These are phyloP conservation scores for Wickerhamiella sergipiensis DNA, from an alignment of 805 yeast genomes.

Conservation along the genomic window DNA sequence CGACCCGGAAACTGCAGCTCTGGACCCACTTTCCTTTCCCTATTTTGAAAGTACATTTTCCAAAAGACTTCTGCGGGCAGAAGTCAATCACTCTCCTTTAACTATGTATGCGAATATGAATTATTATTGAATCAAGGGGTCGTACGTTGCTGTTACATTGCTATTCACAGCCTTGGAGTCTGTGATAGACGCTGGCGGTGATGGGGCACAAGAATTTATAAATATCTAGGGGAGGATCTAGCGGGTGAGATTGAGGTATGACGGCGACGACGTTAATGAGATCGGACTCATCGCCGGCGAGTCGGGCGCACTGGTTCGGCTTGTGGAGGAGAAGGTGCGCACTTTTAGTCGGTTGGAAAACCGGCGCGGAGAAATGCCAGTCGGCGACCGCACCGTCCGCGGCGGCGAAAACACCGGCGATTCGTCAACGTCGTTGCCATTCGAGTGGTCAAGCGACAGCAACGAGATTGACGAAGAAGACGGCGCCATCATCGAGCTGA, in stretches of 20 bases:
- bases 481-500: constrained; percentile 4
- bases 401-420: not conserved
- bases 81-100: not conserved
- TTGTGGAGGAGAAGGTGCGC: not conserved
- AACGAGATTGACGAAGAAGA: constrained; percentile 11
- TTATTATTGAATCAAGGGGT: too few relatives aligned
- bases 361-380: not conserved
- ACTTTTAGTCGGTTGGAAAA: not conserved
- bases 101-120: not conserved
- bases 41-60: not conserved
- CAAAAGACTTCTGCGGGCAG: not conserved
- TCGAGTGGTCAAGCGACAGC: constrained; percentile 4
- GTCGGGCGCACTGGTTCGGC: not conserved
- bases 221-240: not conserved
- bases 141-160: too few relatives aligned
- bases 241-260: not conserved
- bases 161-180: too few relatives aligned
- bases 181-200: too few relatives aligned
- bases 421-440: not conserved
- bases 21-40: not conserved
- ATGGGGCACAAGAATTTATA: not conserved
- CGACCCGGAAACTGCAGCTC: not conserved
- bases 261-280: constrained; percentile 3
- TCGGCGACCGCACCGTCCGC: not conserved
- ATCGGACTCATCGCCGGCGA: constrained; percentile 4